A percentile compares a stretch with the other conserved stretches of the same genome.
Conservation (phyloP, 2,329 filamentous ascomycete genomes). For the Pseudocercospora pini-densiflorae region DNA sequence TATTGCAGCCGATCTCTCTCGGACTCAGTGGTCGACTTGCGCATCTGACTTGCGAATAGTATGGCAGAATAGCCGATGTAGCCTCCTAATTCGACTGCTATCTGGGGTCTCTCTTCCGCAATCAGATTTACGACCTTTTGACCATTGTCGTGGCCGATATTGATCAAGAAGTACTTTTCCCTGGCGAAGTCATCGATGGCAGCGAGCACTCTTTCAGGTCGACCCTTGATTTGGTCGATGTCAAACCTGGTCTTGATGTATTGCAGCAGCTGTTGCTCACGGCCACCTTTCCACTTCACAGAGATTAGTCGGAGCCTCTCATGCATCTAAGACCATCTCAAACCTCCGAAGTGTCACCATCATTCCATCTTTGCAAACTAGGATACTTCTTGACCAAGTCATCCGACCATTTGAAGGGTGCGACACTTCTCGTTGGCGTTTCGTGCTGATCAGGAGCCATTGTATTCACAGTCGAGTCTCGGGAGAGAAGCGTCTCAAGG, state of each 20-base stretch:
- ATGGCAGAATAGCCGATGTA: conserved; percentile 46
- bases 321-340: not conserved
- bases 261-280: conserved; percentile 19
- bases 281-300: conserved; percentile 20
- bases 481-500: not conserved
- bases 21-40: conserved; percentile 18
- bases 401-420: not conserved
- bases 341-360: conserved; percentile 2
- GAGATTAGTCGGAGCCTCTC: not conserved
- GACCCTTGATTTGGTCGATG: conserved; percentile 16
- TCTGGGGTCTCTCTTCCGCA: conserved; percentile 32
- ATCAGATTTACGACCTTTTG: conserved; percentile 30
- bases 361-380: conserved; percentile 5
- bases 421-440: not conserved
- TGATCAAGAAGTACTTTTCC: conserved; percentile 38
- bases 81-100: conserved; percentile 44
- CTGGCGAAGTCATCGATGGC: conserved; percentile 41
- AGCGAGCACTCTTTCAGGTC: conserved; percentile 37
- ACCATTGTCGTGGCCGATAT: conserved; percentile 38
- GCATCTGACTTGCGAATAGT: conserved; percentile 32
- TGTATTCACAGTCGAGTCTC: not conserved
- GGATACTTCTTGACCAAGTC: conserved; percentile 9
- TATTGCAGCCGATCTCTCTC: conserved; percentile 28
- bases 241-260: conserved; percentile 12
- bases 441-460: not conserved